Conservation (phyloP, 345 rosid species). For the Arabis hirsuta region DNA sequence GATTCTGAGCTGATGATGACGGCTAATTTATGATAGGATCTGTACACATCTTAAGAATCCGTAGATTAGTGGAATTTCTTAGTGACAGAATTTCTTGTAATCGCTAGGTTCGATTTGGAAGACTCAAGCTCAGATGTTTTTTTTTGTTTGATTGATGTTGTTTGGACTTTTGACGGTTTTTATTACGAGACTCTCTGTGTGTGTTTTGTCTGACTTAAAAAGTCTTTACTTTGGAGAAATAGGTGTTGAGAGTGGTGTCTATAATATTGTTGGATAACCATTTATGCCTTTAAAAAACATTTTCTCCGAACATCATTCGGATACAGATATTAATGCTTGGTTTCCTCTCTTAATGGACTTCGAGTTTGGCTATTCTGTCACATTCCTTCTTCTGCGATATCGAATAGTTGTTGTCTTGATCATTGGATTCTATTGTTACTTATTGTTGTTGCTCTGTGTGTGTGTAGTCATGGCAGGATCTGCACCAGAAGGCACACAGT, state of each 20-base stretch:
- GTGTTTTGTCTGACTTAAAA: neutral
- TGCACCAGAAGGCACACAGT: conserved; percentile 67
- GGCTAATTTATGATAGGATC: conserved; percentile 1
- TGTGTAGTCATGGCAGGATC: conserved; percentile 69
- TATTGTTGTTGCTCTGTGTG: neutral
- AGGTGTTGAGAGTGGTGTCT: conserved; percentile 40
- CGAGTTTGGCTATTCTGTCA: conserved; percentile 46
- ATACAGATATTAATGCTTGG: conserved; percentile 43
- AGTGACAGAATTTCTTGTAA: too few relatives aligned
- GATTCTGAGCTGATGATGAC: conserved; percentile 30
- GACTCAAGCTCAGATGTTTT: too few relatives aligned
- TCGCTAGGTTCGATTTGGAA: too few relatives aligned
- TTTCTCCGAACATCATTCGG: conserved; percentile 26
- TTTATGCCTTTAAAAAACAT: conserved; percentile 5
- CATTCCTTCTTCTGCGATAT: neutral
- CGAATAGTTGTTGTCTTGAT: neutral
- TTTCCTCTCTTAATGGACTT: conserved; percentile 36
- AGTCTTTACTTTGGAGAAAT: conserved; percentile 20
- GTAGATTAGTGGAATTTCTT: too few relatives aligned
- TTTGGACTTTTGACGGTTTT: too few relatives aligned
- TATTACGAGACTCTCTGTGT: too few relatives aligned
- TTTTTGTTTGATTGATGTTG: too few relatives aligned
- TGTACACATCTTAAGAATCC: too few relatives aligned
- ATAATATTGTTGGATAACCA: conserved; percentile 30
- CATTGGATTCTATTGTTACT: neutral